phyloP scores from a whole-genome alignment of 352 stramenopile species.

The Thalassiosira exigua region DNA sequence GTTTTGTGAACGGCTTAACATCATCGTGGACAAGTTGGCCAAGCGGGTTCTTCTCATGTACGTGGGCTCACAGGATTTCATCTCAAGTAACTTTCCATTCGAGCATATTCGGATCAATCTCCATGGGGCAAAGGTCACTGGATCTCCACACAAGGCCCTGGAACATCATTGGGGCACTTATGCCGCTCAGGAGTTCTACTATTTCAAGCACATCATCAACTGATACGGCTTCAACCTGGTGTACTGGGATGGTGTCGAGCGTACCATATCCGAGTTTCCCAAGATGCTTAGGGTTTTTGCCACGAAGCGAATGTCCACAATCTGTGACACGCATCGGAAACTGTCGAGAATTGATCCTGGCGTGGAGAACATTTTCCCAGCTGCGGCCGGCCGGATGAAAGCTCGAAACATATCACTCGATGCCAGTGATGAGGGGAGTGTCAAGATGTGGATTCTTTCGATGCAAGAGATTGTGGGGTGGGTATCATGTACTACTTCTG shows the following conservation, averaged over 20 bases:
- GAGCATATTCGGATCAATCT: conserved; percentile 9
- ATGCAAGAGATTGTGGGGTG: conserved; percentile 8
- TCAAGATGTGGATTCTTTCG: conserved; percentile 14
- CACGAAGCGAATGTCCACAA: conserved; percentile 34
- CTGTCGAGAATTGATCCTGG: conserved; percentile 13
- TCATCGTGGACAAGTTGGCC: neutral
- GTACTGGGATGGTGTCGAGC: conserved; percentile 28
- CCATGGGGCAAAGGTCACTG: conserved; percentile 8
- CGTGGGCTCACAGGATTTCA: neutral
- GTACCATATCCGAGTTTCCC: conserved; percentile 7
- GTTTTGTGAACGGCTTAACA: conserved; percentile 9
- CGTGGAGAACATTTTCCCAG: conserved; percentile 27
- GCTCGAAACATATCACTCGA: conserved; percentile 33
- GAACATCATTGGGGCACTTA: conserved; percentile 8
- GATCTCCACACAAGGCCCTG: neutral
- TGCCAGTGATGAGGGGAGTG: conserved; percentile 18
- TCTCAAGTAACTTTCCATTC: conserved; percentile 13
- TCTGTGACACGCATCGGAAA: conserved; percentile 36
- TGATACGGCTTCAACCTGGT: conserved; percentile 20
- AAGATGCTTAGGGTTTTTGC: conserved; percentile 19
- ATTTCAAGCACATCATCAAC: conserved; percentile 7
- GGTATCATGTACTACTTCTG: conserved; percentile 9
- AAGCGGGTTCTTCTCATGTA: neutral
- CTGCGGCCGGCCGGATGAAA: conserved; percentile 30
- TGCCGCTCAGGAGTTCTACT: neutral